Evolutionary conservation across 176 grass and related monocot genomes (phyloP).

Genomic region (Aegilops tauschii): DNA sequence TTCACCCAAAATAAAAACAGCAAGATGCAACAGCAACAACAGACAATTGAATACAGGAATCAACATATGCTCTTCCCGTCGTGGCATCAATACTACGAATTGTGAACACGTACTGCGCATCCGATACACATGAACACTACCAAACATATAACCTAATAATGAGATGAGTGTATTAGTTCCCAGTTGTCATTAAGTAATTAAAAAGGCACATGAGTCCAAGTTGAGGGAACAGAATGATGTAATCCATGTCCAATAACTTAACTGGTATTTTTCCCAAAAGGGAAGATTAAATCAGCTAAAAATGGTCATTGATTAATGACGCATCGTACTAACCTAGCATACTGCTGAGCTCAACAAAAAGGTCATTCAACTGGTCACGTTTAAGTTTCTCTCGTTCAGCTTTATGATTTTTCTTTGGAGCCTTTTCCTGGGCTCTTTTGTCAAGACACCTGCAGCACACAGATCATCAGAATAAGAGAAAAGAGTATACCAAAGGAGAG

Average conservation of each 20-base stretch:
- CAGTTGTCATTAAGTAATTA: constrained; percentile 25
- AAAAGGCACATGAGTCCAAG: constrained; percentile 5
- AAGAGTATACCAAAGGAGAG: not conserved
- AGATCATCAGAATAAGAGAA: constrained; percentile 17
- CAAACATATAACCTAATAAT: constrained; percentile 14
- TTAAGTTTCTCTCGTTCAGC: constrained; percentile 81
- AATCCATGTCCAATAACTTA: constrained; percentile 11
- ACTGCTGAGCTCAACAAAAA: constrained; percentile 64
- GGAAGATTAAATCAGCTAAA: constrained; percentile 6
- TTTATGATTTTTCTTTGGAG: constrained; percentile 77
- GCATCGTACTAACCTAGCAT: constrained; percentile 55
- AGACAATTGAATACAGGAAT: constrained; percentile 23
- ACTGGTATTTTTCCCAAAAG: not conserved
- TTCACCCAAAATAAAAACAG: constrained; percentile 2
- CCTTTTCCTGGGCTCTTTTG: constrained; percentile 47
- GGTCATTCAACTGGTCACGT: constrained; percentile 78
- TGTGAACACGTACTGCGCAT: not conserved
- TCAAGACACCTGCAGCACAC: constrained; percentile 40
- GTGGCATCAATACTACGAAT: constrained; percentile 4
- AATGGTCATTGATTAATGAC: constrained; percentile 3
- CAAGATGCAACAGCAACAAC: not conserved
- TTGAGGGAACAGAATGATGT: not conserved
- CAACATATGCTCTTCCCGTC: constrained; percentile 10
- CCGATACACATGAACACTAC: not conserved
- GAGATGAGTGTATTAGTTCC: not conserved